phyloP scores from a whole-genome alignment of 306 rosid genomes.

The Medicago truncatula region DNA sequence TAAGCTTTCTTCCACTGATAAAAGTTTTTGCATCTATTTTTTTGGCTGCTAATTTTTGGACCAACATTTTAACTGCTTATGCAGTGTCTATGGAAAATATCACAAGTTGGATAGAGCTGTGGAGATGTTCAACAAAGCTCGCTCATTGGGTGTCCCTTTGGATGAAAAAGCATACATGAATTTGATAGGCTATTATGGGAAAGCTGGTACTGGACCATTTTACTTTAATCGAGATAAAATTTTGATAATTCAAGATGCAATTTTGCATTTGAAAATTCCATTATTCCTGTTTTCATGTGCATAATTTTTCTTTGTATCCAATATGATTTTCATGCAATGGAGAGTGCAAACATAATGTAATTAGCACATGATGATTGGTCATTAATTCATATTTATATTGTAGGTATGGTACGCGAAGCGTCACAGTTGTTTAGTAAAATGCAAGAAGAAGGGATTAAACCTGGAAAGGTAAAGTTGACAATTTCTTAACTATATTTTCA shows the following conservation, averaged over 20 bases:
- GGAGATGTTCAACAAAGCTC: slow-evolving; percentile 76
- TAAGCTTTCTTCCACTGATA: slow-evolving; percentile 2
- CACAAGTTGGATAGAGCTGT: slow-evolving; percentile 79
- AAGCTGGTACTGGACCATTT: slow-evolving; percentile 68
- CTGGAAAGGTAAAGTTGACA: slow-evolving; percentile 69
- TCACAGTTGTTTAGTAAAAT: slow-evolving; percentile 71
- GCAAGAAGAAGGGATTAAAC: slow-evolving; percentile 79
- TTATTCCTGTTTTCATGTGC: slow-evolving; percentile 31
- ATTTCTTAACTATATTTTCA: slow-evolving; percentile 5
- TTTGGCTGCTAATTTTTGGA: slow-evolving; percentile 34
- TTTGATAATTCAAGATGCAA: slow-evolving; percentile 37
- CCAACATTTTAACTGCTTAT: slow-evolving; percentile 34
- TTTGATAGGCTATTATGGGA: slow-evolving; percentile 86
- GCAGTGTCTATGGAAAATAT: slow-evolving; percentile 87
- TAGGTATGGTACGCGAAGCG: slow-evolving; percentile 78
- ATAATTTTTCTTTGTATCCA: slow-evolving; percentile 10
- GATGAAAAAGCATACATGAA: slow-evolving; percentile 84
- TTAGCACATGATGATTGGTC: slow-evolving; percentile 17
- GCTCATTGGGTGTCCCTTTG: slow-evolving; percentile 51
- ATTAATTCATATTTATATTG: slow-evolving; percentile 40
- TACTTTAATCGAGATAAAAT: slow-evolving; percentile 5
- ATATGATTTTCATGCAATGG: slow-evolving; percentile 22
- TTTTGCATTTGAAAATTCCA: slow-evolving; percentile 14
- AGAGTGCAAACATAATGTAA: slow-evolving; percentile 14
- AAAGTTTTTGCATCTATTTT: not conserved